Evolutionary conservation across 73 alveolate species (phyloP).

Genomic region (Symbiodinium pilosum): DNA sequence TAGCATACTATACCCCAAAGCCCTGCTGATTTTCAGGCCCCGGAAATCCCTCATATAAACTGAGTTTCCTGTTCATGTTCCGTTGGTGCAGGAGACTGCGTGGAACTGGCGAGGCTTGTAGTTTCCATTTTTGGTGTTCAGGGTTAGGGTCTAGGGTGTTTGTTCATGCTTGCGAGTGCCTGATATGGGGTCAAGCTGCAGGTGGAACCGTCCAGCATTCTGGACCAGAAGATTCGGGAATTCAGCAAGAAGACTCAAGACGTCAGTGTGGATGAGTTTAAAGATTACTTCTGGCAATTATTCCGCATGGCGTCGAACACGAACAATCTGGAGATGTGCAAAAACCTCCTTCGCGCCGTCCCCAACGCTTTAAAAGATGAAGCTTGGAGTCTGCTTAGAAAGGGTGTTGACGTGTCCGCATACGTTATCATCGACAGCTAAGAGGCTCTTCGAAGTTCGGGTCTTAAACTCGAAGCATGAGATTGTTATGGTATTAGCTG

Average conservation of each 20-base stretch:
- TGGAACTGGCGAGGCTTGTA: background rate
- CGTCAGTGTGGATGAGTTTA: constrained; percentile 76
- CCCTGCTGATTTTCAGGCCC: too few relatives aligned
- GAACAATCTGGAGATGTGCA: constrained; percentile 85
- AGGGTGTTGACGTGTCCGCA: too few relatives aligned
- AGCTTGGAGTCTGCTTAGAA: too few relatives aligned
- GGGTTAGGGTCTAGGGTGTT: too few relatives aligned
- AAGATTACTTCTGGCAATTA: constrained; percentile 77
- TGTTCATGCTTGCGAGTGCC: background rate
- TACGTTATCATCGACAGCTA: too few relatives aligned
- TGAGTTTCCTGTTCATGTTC: too few relatives aligned
- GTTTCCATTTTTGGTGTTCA: background rate
- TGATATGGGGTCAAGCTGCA: background rate
- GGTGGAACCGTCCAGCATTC: constrained; percentile 49
- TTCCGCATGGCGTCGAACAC: constrained; percentile 70
- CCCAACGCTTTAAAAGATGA: background rate
- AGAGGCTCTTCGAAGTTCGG: too few relatives aligned
- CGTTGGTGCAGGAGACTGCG: background rate
- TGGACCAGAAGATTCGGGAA: constrained; percentile 87
- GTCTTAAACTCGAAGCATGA: too few relatives aligned
- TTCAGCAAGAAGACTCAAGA: constrained; percentile 56
- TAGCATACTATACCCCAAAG: too few relatives aligned
- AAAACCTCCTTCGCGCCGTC: background rate
- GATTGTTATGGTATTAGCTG: too few relatives aligned
- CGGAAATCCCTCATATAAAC: too few relatives aligned